Evolutionary conservation across 2,329 filamentous ascomycete genomes (phyloP).

Genomic region (Pestalotiopsis sp.): DNA sequence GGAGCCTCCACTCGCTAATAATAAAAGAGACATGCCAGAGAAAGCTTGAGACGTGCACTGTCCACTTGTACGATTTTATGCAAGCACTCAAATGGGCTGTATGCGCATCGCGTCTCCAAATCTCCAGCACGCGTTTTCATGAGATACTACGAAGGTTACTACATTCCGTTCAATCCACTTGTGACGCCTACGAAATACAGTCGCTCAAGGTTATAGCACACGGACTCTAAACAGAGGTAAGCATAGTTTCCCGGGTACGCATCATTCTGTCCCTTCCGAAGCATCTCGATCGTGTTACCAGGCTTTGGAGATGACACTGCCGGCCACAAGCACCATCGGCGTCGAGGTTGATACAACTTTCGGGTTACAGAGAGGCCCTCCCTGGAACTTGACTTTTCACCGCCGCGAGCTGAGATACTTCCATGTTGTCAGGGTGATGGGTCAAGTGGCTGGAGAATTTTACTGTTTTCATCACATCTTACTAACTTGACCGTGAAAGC

Average conservation of each 20-base stretch:
- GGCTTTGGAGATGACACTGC: too few relatives aligned
- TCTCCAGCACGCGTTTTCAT: slow-evolving; percentile 13
- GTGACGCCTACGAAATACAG: too few relatives aligned
- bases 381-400: too few relatives aligned
- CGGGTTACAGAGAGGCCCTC: too few relatives aligned
- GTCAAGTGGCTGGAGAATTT: neutral
- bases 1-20: neutral
- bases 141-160: neutral
- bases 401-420: neutral
- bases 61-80: neutral
- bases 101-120: slow-evolving; percentile 14
- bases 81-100: slow-evolving; percentile 1
- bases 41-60: slow-evolving; percentile 4
- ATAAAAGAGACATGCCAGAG: neutral
- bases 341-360: too few relatives aligned
- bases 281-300: too few relatives aligned
- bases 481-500: neutral
- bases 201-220: too few relatives aligned
- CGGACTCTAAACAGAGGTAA: too few relatives aligned
- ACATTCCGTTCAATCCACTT: too few relatives aligned
- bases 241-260: too few relatives aligned
- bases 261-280: too few relatives aligned
- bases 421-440: neutral
- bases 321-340: too few relatives aligned
- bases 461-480: neutral